These are phyloP conservation scores for Haematococcus lacustris DNA, from an alignment of 139 green algal genomes.

Conservation along the genomic window DNA sequence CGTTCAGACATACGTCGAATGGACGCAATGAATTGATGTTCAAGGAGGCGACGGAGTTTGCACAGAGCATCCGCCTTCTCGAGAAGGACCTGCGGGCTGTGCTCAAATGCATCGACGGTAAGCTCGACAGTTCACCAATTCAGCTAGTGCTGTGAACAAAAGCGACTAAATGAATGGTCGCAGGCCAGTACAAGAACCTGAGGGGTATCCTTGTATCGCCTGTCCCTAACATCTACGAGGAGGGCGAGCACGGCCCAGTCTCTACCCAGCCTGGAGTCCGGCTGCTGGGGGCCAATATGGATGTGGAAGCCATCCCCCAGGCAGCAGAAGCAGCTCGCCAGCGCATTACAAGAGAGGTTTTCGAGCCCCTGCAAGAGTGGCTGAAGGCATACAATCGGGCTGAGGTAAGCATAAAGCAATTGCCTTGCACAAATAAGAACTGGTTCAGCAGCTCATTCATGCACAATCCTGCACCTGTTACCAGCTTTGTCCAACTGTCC, in stretches of 20 bases:
- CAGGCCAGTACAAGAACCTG: slow-evolving; percentile 44
- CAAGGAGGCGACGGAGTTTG: slow-evolving; percentile 72
- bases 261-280: slow-evolving; percentile 53
- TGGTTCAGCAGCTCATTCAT: no score
- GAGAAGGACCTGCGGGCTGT: slow-evolving; percentile 75
- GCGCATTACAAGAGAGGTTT: slow-evolving; percentile 70
- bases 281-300: slow-evolving; percentile 54
- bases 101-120: slow-evolving; percentile 68
- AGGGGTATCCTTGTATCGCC: slow-evolving; percentile 55
- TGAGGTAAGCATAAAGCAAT: no score
- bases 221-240: slow-evolving; percentile 73
- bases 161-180: no score
- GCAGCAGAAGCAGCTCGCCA: slow-evolving; percentile 22
- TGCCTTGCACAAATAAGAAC: no score
- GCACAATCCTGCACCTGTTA: no score
- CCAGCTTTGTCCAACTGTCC: no score
- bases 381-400: slow-evolving; percentile 61
- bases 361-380: slow-evolving; percentile 72
- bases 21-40: slow-evolving; percentile 80
- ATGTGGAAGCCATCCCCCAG: slow-evolving; percentile 31
- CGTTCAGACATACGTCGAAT: slow-evolving; percentile 69
- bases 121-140: no score
- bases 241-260: slow-evolving; percentile 61
- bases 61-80: slow-evolving; percentile 51
- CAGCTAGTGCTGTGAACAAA: no score